A percentile compares a stretch with the other conserved stretches of the same genome.
Evolutionary conservation across 345 rosid genomes (phyloP).

Genomic region (Linum tenue): DNA sequence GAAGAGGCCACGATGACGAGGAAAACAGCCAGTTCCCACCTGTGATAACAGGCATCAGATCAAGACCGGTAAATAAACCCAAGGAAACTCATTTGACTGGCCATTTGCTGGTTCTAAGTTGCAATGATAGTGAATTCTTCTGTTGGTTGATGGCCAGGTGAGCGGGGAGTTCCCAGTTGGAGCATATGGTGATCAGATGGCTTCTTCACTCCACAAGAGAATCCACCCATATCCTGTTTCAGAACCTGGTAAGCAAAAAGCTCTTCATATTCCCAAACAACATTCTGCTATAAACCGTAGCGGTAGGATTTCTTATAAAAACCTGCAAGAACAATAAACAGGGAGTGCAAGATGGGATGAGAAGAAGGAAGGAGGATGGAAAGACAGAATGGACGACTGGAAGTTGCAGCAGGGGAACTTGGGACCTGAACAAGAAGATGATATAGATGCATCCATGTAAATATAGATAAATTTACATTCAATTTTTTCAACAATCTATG

Average conservation of each 20-base stretch:
- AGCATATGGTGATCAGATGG: constrained; percentile 54
- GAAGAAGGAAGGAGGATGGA: constrained; percentile 83
- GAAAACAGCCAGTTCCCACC: constrained; percentile 61
- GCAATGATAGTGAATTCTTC: not conserved
- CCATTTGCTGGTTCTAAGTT: not conserved
- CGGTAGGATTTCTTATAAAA: not conserved
- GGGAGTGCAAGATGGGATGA: constrained; percentile 84
- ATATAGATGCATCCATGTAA: constrained; percentile 70
- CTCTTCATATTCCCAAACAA: not conserved
- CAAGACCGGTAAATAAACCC: constrained; percentile 51
- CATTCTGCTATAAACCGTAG: not conserved
- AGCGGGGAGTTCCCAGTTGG: constrained; percentile 90
- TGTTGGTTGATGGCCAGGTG: constrained; percentile 31
- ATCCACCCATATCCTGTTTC: constrained; percentile 82
- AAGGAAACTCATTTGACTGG: not conserved
- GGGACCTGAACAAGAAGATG: constrained; percentile 73
- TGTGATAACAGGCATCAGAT: constrained; percentile 50
- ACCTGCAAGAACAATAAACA: constrained; percentile 12
- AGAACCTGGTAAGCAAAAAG: constrained; percentile 51
- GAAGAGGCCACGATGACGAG: constrained; percentile 92
- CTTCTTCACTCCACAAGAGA: constrained; percentile 68
- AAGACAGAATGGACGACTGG: constrained; percentile 89
- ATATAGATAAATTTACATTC: not conserved
- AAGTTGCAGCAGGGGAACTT: constrained; percentile 78
- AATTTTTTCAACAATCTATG: not conserved